A percentile compares a stretch with the other conserved stretches of the same genome.
phyloP scores from a whole-genome alignment of 768 basidiomycete genomes.

The Pulveroboletus sp. region DNA sequence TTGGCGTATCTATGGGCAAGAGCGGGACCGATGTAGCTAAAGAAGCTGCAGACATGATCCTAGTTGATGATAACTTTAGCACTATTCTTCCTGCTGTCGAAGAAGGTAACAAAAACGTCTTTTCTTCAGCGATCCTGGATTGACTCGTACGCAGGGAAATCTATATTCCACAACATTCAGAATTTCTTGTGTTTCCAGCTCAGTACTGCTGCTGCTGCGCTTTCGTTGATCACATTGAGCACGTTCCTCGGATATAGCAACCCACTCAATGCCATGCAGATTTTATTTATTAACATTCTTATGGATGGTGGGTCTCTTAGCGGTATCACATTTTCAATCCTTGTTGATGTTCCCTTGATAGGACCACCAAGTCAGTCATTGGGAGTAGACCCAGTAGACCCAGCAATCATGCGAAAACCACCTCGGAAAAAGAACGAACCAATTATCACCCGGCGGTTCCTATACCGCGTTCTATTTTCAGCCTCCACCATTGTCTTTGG shows the following conservation, averaged over 20 bases:
- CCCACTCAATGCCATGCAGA: constrained; percentile 97
- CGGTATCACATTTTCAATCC: not conserved
- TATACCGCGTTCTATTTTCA: constrained; percentile 86
- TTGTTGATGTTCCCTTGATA: constrained; percentile 27
- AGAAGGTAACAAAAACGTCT: constrained; percentile 56
- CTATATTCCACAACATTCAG: constrained; percentile 98
- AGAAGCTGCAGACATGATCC: constrained; percentile 95
- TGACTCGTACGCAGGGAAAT: constrained; percentile 63
- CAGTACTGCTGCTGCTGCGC: constrained; percentile 93
- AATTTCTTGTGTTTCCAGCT: constrained; percentile 97
- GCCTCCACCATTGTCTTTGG: constrained; percentile 90
- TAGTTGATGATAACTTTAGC: constrained; percentile 96
- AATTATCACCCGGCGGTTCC: constrained; percentile 72
- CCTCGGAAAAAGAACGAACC: constrained; percentile 92
- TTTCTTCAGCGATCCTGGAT: not conserved
- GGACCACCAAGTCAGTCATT: constrained; percentile 94
- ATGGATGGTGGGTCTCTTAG: constrained; percentile 78
- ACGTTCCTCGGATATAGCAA: constrained; percentile 88
- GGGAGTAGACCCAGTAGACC: constrained; percentile 95
- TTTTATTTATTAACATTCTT: constrained; percentile 97
- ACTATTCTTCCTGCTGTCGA: constrained; percentile 93
- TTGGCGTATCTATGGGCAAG: constrained; percentile 97
- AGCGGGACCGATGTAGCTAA: constrained; percentile 99
- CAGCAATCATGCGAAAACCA: constrained; percentile 86
- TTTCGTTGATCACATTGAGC: constrained; percentile 92